Evolutionary conservation across 176 grass and related monocot genomes (phyloP), one percentile per base, ranked within the genome.

Genomic region (Themeda triandra): DNA sequence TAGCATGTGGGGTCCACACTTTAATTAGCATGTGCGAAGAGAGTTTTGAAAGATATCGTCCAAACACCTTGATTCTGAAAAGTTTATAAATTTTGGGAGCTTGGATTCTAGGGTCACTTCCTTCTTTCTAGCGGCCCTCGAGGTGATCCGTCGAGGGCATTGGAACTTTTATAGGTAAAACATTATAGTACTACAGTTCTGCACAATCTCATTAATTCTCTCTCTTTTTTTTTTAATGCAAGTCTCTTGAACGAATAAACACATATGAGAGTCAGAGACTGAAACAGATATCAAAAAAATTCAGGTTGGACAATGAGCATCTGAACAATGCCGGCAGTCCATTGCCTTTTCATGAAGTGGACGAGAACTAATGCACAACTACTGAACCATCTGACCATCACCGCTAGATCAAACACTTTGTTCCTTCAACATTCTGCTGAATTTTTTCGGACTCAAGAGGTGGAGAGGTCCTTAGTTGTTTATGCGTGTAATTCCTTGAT

Each of bases 301-400:
- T 70, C 76, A 92, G 91, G 91, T 66, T 91, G 87, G 94, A 97
- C 82, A 97, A 97, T 41, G 94, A 97, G 86, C 91, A 97, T 87
- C 85, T 97, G 30, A 97, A 97, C 64, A 97, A 93, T 51, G 87
- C 89, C 15, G 94, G 91, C 65, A 97, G 93, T 83, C 94, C 91
- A 54, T 82, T 97, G 77, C 94, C 94, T 44, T 97, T 93, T 79
- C 84, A 93, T 27, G 86, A 97, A 87, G 86, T 87, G 83, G 87
- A 91, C 73, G 80, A 93, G 13, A 88, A 93, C 58, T 93, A 71
- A 80, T 40, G 15, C 35, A 83, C 71, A 28, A 1, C 17, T 64
- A 75, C 70, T 5, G 30, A 36, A 66, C 59, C 75, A 42, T 71
- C 71, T 48, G 39, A 87, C 72, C 8, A 15, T 33, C 32, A 12